These are phyloP conservation scores for Pseudogymnoascus sp. DNA, from an alignment of 2,329 filamentous ascomycete species.

Conservation along the genomic window DNA sequence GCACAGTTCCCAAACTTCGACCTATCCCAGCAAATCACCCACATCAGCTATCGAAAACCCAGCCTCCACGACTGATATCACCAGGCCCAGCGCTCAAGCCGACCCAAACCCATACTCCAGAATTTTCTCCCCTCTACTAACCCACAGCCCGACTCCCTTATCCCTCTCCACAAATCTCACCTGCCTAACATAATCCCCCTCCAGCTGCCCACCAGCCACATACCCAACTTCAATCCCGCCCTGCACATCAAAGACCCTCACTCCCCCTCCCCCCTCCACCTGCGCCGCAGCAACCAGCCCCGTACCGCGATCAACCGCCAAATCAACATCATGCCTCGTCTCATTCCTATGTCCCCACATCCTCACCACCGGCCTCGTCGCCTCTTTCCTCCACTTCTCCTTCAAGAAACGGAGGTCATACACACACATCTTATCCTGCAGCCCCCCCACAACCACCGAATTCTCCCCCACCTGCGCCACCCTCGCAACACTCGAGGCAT, in stretches of 20 bases:
- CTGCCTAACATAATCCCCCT: neutral
- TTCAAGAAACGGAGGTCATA: conserved; percentile 45
- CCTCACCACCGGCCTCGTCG: conserved; percentile 33
- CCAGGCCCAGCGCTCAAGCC: too few relatives aligned
- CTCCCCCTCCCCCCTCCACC: conserved; percentile 28
- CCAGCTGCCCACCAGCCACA: neutral
- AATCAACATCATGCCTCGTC: conserved; percentile 40
- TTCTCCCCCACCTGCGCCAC: conserved; percentile 40
- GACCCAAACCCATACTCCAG: neutral
- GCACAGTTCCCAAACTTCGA: neutral
- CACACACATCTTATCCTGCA: conserved; percentile 40
- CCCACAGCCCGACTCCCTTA: neutral
- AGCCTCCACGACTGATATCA: too few relatives aligned
- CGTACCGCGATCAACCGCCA: conserved; percentile 40
- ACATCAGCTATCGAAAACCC: neutral
- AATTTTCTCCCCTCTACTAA: neutral
- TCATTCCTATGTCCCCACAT: conserved; percentile 45
- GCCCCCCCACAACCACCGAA: conserved; percentile 45
- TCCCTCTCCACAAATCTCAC: neutral
- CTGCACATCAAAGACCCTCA: conserved; percentile 5
- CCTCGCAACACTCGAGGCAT: conserved; percentile 37
- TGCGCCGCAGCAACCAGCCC: conserved; percentile 47
- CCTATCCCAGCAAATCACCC: neutral
- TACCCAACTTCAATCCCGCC: neutral
- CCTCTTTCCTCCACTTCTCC: conserved; percentile 12